Base-by-base conservation (phyloP, 2,329 filamentous ascomycete species). In the Aureobasidium melanogenum region DNA sequence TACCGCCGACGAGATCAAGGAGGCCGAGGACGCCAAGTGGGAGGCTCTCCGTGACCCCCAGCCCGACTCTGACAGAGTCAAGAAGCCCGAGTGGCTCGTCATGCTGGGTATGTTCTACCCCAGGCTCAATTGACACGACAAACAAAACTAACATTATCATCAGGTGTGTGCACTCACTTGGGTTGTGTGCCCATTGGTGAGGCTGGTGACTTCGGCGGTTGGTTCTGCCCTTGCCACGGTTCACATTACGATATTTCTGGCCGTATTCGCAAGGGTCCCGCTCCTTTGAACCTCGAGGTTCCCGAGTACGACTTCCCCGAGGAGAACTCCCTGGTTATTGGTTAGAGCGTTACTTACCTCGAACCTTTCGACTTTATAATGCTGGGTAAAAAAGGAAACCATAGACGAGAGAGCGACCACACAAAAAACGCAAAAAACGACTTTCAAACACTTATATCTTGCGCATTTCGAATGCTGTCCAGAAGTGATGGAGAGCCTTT, bases 211-310 rank as follows among this genome's bases (percentile, higher is more conserved):
- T 99, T 82, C 73, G 94, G 94, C 76, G 94, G 94, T 75, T 99
- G 94, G 94, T 99, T 99, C 88, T 99, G 94, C 84, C 94, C 94
- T 68, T 99, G 94, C 89, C 94, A 99, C 85, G 94, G 94, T 78
- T 97, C 92, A 70, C 94, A 99, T 84, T 99, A 99, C 86, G 94
- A 99, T 77, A 97, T 99, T 77, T 97, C 92, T 67, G 94, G 94
- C 77, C 91, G 94, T 79, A 90, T 96, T 84, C 88, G 94, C 82
- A 97, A 90, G 85, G 94, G 94, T 68, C 94, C 94, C 66, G 94
- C 94, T 65, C 94, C 94, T 68, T 85, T 99, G 73, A 99, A 99
- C 84, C 86, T 99, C 74, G 94, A 97, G 82, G 86, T 97, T 69
- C 94, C 93, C 68, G 76, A 79, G 72, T 96, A 97, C 83, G 90